Percentiles rank a stretch among this genome's conserved stretches.
Evolutionary conservation across 345 rosid species (phyloP).

Genomic region (Combretum micranthum): DNA sequence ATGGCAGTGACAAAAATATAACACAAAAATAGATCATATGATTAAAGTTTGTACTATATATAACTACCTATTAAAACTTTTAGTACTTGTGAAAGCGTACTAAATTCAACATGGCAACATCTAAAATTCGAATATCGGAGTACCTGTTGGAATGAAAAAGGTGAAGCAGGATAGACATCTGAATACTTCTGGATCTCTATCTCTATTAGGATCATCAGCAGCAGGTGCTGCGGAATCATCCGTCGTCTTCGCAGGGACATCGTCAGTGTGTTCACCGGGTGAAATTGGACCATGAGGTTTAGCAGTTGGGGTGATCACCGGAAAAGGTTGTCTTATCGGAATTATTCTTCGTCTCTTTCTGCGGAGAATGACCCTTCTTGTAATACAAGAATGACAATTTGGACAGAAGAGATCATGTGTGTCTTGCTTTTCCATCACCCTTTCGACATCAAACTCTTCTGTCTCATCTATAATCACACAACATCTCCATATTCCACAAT

Average conservation of each 20-base stretch:
- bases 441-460: conserved; percentile 58
- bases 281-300: neutral
- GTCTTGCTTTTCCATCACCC: conserved; percentile 51
- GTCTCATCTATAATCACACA: conserved; percentile 19
- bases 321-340: conserved; percentile 12
- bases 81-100: no score
- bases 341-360: conserved; percentile 38
- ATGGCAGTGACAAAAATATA: no score
- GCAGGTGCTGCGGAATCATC: conserved; percentile 12
- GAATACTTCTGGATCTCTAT: conserved; percentile 26
- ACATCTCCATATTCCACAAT: conserved; percentile 12
- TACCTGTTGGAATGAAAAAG: conserved; percentile 64
- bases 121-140: neutral
- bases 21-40: no score
- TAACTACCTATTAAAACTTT: no score
- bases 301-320: neutral
- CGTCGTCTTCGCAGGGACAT: neutral
- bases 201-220: conserved; percentile 5
- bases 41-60: no score
- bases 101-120: no score
- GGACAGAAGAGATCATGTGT: conserved; percentile 84
- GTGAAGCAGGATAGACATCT: conserved; percentile 77
- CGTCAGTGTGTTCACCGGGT: conserved; percentile 8
- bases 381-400: conserved; percentile 66
- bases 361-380: conserved; percentile 54